Percentiles rank a stretch among this genome's conserved stretches.
Conservation (phyloP, 2,329 filamentous ascomycete species). For the Westerdykella aurantiaca region DNA sequence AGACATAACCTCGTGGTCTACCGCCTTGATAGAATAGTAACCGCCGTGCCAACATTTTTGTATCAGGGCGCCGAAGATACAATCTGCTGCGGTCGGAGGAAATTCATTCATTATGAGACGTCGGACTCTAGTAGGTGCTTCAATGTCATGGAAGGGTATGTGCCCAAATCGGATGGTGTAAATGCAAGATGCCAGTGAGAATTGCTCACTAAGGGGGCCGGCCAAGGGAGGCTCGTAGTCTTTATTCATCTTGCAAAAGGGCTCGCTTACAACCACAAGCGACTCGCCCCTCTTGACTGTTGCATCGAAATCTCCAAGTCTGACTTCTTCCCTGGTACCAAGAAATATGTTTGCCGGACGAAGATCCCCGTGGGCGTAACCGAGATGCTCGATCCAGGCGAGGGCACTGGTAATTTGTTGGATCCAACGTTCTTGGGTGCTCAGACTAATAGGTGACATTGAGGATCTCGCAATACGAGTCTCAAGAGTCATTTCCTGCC, state of each 20-base stretch:
- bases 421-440: slow-evolving; percentile 6
- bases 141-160: slow-evolving; percentile 5
- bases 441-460: slow-evolving; percentile 1
- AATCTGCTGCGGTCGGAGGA: slow-evolving; percentile 2
- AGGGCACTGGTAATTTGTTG: slow-evolving; percentile 6
- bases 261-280: slow-evolving; percentile 4
- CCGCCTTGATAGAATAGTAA: slow-evolving; percentile 2
- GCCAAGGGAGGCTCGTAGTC: slow-evolving; percentile 5
- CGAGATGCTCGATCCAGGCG: slow-evolving; percentile 6
- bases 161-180: slow-evolving; percentile 25
- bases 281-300: slow-evolving; percentile 6
- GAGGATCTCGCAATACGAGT: slow-evolving; percentile 2
- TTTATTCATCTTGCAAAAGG: slow-evolving; percentile 5
- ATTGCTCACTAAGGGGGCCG: slow-evolving; percentile 7
- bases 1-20: slow-evolving; percentile 1
- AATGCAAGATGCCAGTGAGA: slow-evolving; percentile 52
- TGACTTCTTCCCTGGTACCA: slow-evolving; percentile 3
- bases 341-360: slow-evolving; percentile 7
- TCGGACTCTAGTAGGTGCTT: slow-evolving; percentile 2
- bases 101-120: slow-evolving; percentile 2
- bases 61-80: slow-evolving; percentile 2
- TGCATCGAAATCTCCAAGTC: slow-evolving; percentile 6
- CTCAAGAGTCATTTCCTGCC: slow-evolving; percentile 4
- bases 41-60: slow-evolving; percentile 2
- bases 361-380: slow-evolving; percentile 7